phyloP scores from a whole-genome alignment of 2,329 filamentous ascomycete genomes.

The Acarospora socialis region DNA sequence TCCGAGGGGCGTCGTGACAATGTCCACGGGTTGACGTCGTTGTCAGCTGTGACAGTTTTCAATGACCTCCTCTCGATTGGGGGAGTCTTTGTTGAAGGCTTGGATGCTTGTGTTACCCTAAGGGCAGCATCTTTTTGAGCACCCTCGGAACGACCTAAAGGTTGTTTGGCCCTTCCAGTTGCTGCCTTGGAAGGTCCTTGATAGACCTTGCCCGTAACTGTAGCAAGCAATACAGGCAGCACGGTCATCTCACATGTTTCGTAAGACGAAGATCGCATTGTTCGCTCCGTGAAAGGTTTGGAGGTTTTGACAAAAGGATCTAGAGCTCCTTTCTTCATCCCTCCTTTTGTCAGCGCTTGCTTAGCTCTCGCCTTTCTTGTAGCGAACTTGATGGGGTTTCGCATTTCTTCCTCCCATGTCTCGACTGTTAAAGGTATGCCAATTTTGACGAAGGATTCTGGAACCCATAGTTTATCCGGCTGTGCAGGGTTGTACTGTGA shows the following conservation, averaged over 20 bases:
- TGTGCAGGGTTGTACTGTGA: constrained; percentile 11
- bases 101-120: no score
- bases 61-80: no score
- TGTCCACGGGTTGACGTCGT: constrained; percentile 11
- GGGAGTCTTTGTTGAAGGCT: no score
- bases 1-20: constrained; percentile 11
- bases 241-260: no score
- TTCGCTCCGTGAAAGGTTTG: constrained; percentile 16
- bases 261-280: no score
- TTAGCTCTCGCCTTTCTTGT: neutral
- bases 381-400: constrained; percentile 6
- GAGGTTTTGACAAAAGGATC: constrained; percentile 21
- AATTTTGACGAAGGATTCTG: constrained; percentile 14
- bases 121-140: no score
- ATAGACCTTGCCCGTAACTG: no score
- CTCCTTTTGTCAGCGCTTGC: constrained; percentile 8
- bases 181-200: no score
- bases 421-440: constrained; percentile 12
- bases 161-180: no score
- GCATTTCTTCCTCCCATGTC: constrained; percentile 13
- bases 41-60: constrained; percentile 2
- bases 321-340: constrained; percentile 21
- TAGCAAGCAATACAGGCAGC: no score
- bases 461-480: constrained; percentile 12
- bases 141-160: no score